A percentile compares a stretch with the other conserved stretches of the same genome.
Evolutionary conservation across 208 protist species (phyloP).

Genomic region (Leishmania tropica): DNA sequence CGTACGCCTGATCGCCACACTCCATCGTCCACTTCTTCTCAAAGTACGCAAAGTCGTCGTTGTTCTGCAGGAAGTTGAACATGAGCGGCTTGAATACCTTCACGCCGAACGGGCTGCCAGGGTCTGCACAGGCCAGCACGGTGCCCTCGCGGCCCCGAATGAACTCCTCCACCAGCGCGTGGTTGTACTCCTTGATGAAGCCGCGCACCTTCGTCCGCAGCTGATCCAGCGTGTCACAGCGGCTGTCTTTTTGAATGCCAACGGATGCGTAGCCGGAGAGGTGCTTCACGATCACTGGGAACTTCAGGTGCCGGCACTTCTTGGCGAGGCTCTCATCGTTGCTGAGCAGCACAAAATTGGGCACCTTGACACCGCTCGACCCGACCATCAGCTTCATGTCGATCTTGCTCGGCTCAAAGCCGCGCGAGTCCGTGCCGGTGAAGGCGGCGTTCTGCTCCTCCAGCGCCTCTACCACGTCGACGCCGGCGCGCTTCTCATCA

Average conservation of each 20-base stretch:
- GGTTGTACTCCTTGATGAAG: conserved; percentile 84
- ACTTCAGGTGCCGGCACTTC: conserved; percentile 83
- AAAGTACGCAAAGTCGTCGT: conserved; percentile 90
- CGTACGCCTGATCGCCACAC: conserved; percentile 66
- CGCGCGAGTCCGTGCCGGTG: conserved; percentile 83
- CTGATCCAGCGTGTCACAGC: conserved; percentile 80
- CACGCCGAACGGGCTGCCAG: conserved; percentile 65
- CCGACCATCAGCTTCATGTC: conserved; percentile 90
- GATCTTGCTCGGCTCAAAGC: conserved; percentile 90
- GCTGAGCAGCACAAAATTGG: conserved; percentile 83
- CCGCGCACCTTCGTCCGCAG: conserved; percentile 59
- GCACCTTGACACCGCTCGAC: conserved; percentile 73
- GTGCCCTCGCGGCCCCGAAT: conserved; percentile 86
- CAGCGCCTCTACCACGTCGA: conserved; percentile 83
- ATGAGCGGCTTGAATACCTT: conserved; percentile 89
- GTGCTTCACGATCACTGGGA: conserved; percentile 92
- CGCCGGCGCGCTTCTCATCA: conserved; percentile 83
- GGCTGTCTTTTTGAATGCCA: conserved; percentile 85
- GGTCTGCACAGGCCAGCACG: conserved; percentile 78
- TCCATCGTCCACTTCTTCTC: conserved; percentile 88
- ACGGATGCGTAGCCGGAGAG: conserved; percentile 87
- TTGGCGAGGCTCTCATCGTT: conserved; percentile 70
- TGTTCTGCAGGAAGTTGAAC: conserved; percentile 77
- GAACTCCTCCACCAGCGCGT: conserved; percentile 90
- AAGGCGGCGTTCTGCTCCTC: conserved; percentile 90